Evolutionary conservation across 2,329 filamentous ascomycete genomes (phyloP), one percentile per base, ranked within the genome.

Genomic region (Plectosphaerella plurivora): DNA sequence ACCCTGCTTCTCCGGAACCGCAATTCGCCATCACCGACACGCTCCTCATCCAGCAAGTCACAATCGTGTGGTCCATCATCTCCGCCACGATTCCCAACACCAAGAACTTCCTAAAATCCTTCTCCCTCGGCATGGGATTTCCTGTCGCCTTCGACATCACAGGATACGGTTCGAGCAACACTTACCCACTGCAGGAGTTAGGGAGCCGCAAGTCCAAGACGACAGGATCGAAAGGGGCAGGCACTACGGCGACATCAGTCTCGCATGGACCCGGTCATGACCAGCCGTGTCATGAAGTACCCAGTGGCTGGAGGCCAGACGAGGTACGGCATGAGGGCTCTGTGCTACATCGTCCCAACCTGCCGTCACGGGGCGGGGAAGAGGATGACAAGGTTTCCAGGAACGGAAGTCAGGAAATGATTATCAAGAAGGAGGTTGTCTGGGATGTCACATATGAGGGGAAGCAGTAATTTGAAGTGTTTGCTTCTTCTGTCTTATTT

Each of bases 31-130:
- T 59, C 12, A 53, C 57, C 3, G 37, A 53, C 46, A 56, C 53
- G 15, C 47, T 60, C 1, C 48, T 60, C 1, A 24, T 60, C 14
- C 59, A 57, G 25, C 60, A 62, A 45, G 45, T 50, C 20, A 58
- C 59, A 47, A 42, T 62, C 7, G 37, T 53, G 7, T 57, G 53
- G 50, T 61, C 58, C 10, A 52, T 62, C 42, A 55, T 59, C 14
- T 61, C 58, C 11, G 59, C 59, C 8, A 61, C 57, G 7, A 49
- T 61, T 5, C 60, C 58, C 11, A 62, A 61, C 52, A 39, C 60
- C 16, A 59, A 55, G 22, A 57, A 56, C n/a, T 60, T 60, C 35
- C 50, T 61, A 36, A 59, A 54, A 42, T 58, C 59, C 10, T 57
- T 62, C 35, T 53, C 53, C 24, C 50, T 51, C 6, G 51, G 54